Base-by-base conservation (phyloP, 2,329 filamentous ascomycete species). In the Cladosporium sphaerospermum region DNA sequence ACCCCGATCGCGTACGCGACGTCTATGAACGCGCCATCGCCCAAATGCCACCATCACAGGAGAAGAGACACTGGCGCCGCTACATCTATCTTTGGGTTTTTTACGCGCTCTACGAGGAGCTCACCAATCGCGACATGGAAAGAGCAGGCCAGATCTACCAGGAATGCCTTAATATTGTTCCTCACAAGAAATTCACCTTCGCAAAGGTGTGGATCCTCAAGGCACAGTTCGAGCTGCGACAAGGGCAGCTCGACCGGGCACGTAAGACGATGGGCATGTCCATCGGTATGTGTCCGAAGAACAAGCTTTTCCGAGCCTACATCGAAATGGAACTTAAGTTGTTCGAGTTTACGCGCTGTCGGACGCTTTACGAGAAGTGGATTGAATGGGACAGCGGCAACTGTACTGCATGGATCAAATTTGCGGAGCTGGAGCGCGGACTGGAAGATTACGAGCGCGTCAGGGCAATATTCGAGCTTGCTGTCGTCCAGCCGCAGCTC, bases 41-140 rank as follows among this genome's bases (percentile, higher is more conserved):
- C 4, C 92, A 99, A 66, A 83, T 97, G 11, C 93, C 93, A 2
- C 92, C 93, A 0, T 95, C 90, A 16, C 88, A 95, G 62, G 93
- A 97, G 69, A 99, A 99, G 76, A 83, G 93, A 44, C 91, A 97
- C 69, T 99, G 93, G 93, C 81, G 93, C 60, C 80, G 93, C 34
- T 99, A 99, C 70, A 95, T 99, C 56, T 99, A 97, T 67, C 80
- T 99, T 1, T 99, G 92, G 89, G 82, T 97, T 41, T 96, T 97
- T 73, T 99, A 97, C 70, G 93, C 93, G 9, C 75, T 96, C 14
- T 97, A 88, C 82, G 93, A 97, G 69, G 93, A 99, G 70, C 84
- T 88, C 69, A 86, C 92, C 58, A 86, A 85, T 34, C 85, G 86
- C 61, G 89, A 97, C 63, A 66, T 82, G 19, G 82, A 86, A 23